These are phyloP conservation scores for Zychaea mexicana DNA, from an alignment of 371 early-diverging fungal genomes.

Conservation along the genomic window DNA sequence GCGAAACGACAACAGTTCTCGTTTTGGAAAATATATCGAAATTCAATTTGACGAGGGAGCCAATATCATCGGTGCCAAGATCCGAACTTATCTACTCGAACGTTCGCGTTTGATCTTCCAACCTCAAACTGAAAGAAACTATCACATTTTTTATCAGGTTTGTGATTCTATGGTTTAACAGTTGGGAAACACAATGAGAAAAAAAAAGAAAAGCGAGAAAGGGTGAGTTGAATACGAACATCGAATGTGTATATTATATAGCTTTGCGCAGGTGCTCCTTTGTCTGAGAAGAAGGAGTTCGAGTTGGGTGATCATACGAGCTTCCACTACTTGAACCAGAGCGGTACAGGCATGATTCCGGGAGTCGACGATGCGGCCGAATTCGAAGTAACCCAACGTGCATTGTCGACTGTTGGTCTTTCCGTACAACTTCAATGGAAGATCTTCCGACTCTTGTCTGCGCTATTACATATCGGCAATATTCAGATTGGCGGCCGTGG, in stretches of 20 bases:
- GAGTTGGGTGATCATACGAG: constrained; percentile 71
- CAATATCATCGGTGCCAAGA: constrained; percentile 93
- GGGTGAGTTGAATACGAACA: background rate
- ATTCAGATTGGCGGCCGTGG: constrained; percentile 78
- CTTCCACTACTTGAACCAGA: constrained; percentile 88
- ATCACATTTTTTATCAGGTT: constrained; percentile 98
- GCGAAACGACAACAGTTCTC: constrained; percentile 97
- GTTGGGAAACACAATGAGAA: too few relatives aligned
- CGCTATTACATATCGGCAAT: constrained; percentile 91
- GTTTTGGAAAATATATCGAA: constrained; percentile 99
- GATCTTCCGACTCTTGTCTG: constrained; percentile 87
- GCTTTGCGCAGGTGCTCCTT: constrained; percentile 88
- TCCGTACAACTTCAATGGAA: constrained; percentile 85
- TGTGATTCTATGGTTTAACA: background rate
- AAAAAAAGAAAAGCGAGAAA: too few relatives aligned
- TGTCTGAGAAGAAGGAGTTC: constrained; percentile 80
- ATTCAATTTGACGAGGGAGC: constrained; percentile 80
- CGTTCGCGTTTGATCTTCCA: constrained; percentile 96
- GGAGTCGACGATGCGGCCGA: constrained; percentile 93
- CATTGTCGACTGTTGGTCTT: constrained; percentile 87
- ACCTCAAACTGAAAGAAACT: constrained; percentile 93
- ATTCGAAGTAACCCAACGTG: constrained; percentile 85
- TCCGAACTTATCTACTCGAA: constrained; percentile 97
- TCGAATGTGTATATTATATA: constrained; percentile 17
- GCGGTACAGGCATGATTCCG: constrained; percentile 74